These are phyloP conservation scores for Backusella mclennaniae DNA, from an alignment of 192 early-diverging fungal genomes.

Conservation along the genomic window DNA sequence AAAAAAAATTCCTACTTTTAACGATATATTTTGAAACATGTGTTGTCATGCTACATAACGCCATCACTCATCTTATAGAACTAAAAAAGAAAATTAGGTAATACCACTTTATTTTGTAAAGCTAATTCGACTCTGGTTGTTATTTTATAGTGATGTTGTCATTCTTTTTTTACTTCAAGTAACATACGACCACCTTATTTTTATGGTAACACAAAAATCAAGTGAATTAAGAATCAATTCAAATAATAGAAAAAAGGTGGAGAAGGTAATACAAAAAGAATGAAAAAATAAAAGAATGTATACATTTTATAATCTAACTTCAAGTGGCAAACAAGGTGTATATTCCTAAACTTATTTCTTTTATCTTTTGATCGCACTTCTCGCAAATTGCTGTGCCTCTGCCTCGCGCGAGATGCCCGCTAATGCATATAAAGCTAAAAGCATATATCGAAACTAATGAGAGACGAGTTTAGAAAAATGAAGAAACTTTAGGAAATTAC, in stretches of 20 bases:
- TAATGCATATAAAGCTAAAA: not conserved
- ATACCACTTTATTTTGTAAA: not conserved
- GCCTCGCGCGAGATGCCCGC: not conserved
- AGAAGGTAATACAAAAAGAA: conserved; percentile 2
- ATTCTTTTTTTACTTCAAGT: not conserved
- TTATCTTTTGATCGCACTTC: not conserved
- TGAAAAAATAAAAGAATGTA: not conserved
- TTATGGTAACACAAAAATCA: not conserved
- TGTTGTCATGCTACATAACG: not conserved
- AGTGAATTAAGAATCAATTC: conserved; percentile 3
- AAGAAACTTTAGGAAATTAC: not conserved
- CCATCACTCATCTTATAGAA: not conserved
- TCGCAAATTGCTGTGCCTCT: not conserved
- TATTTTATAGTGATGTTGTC: not conserved
- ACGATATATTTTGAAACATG: not conserved
- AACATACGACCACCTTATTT: not conserved
- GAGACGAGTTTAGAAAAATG: not conserved
- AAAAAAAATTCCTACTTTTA: not conserved
- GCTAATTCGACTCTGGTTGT: not conserved
- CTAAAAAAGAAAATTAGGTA: not conserved
- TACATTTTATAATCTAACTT: not conserved
- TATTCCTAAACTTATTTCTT: not conserved
- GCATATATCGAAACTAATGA: not conserved
- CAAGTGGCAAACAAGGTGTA: not conserved
- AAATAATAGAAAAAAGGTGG: not conserved